Percentiles rank a stretch among this genome's conserved stretches.
Evolutionary conservation across 225 moss, liverwort and hornwort genomes (phyloP).

Genomic region (Antitrichia curtipendula): DNA sequence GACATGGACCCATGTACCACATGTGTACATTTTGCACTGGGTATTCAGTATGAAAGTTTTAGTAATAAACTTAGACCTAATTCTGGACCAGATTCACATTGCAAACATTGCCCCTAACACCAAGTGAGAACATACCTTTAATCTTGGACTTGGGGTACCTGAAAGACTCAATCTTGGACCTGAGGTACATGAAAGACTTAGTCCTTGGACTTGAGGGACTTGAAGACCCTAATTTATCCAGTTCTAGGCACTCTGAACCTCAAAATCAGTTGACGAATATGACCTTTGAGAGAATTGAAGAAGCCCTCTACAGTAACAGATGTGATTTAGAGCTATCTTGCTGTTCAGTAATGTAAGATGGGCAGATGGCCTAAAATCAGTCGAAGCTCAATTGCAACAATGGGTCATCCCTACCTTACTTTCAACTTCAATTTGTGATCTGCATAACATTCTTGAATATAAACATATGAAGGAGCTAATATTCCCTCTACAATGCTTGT

Average conservation of each 20-base stretch:
- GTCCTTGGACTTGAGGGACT: background rate
- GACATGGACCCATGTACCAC: background rate
- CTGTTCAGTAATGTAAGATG: background rate
- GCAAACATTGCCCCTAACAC: no score
- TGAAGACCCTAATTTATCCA: background rate
- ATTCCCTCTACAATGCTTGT: background rate
- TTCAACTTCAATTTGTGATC: background rate
- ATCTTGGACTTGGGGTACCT: no score
- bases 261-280: background rate
- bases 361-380: background rate
- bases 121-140: no score
- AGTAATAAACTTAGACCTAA: no score
- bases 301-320: background rate
- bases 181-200: background rate
- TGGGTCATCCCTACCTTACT: background rate
- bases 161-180: background rate
- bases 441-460: background rate
- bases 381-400: background rate
- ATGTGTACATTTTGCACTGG: background rate
- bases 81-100: no score
- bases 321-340: background rate
- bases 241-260: background rate
- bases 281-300: background rate
- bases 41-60: background rate
- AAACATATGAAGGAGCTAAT: background rate